Base-by-base conservation (phyloP, 1,284 basidiomycete genomes). In the Trichosporon sp. region DNA sequence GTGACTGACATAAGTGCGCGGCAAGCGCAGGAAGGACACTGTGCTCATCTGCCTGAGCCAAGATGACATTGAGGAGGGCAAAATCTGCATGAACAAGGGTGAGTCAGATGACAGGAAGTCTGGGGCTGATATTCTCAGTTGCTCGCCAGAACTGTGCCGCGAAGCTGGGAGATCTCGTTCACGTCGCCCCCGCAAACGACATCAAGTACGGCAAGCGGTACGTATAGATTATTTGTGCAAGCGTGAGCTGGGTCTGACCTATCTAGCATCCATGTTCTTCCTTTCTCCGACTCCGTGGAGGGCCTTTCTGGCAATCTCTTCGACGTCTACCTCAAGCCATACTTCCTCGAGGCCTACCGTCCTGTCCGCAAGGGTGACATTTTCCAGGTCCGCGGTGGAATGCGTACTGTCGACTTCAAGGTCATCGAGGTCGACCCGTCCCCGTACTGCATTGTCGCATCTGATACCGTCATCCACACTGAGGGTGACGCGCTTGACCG, bases 401-500 rank as follows among this genome's bases (percentile, higher is more conserved):
- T 95, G 90, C 85, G 94, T 71, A 94, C 93, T 58, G 96, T 99
- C 52, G 96, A 99, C 82, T 99, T 99, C 86, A 99, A 99, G 82
- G 93, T 69, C 37, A 68, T 67, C 33, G 77, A 72, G 57, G 73
- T 67, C 60, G 73, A 81, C 58, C 77, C 77, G 0, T 75, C 78
- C 6, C 75, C 76, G 5, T 74, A 77, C 69, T 77, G 76, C 64
- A 79, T 78, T 58, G 74, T 79, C 9, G 75, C 76, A 3, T 75
- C 75, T 4, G 74, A 77, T 64, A 77, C 75, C 23, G 75, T 78
- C 58, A 80, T 80, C 54, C 78, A 79, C 74, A 77, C 76, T 25
- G 96, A 99, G 86, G 96, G 96, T 68, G 96, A 99, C 73, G 92
- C 96, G 0, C 90, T 99, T 74, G 98, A 99, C 85, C 89, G 96